phyloP scores from a whole-genome alignment of 345 rosid species.

The Ricinus communis region DNA sequence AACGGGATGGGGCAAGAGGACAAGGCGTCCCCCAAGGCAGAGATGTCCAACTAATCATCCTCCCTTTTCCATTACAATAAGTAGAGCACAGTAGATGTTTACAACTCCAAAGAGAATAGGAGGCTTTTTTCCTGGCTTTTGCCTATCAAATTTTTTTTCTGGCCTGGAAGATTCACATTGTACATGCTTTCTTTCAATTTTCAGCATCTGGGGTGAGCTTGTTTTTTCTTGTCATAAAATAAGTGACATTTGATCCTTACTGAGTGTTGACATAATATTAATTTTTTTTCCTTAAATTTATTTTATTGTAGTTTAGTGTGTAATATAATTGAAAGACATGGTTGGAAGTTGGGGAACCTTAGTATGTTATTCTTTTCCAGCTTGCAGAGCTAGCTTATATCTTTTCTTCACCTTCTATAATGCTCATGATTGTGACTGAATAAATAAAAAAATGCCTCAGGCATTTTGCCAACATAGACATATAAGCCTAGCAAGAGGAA shows the following conservation, averaged over 20 bases:
- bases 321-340: neutral
- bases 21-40: constrained; percentile 69
- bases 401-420: no score
- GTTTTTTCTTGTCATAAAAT: no score
- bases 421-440: no score
- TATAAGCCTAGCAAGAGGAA: no score
- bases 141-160: no score
- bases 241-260: neutral
- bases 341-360: constrained; percentile 13
- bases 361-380: neutral
- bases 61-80: constrained; percentile 14
- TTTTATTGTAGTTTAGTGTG: neutral
- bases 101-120: neutral
- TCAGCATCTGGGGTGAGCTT: no score
- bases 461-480: no score
- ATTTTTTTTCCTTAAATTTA: neutral
- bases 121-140: neutral
- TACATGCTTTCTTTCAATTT: no score
- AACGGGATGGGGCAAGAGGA: constrained; percentile 83
- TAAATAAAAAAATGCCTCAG: no score
- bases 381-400: neutral
- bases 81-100: neutral
- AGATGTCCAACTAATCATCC: constrained; percentile 45
- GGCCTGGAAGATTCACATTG: no score
- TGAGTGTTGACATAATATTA: neutral